These are phyloP conservation scores for Purpureocillium lavendulum DNA, from an alignment of 2,329 filamentous ascomycete species.

Conservation along the genomic window DNA sequence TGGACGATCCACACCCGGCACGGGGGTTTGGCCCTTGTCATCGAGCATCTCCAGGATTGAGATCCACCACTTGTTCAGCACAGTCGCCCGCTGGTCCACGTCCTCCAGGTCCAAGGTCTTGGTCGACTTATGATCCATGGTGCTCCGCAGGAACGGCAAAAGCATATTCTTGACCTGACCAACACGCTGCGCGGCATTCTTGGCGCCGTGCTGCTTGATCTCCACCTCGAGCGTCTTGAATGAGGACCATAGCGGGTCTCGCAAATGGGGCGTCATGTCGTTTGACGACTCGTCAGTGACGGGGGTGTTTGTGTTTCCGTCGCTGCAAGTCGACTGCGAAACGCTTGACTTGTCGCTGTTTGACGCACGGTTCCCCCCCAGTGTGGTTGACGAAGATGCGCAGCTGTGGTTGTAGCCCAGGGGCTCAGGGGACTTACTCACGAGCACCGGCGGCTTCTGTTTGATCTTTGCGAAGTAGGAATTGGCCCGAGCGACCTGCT, in stretches of 20 bases:
- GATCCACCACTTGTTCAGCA: conserved; percentile 88
- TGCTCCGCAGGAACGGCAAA: conserved; percentile 67
- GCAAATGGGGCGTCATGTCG: conserved; percentile 32
- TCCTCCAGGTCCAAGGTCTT: conserved; percentile 64
- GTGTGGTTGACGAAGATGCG: conserved; percentile 37
- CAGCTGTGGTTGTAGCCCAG: conserved; percentile 33
- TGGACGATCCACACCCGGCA: conserved; percentile 77
- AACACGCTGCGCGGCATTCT: conserved; percentile 65
- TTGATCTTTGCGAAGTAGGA: conserved; percentile 43
- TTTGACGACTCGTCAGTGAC: conserved; percentile 36
- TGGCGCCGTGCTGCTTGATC: conserved; percentile 54
- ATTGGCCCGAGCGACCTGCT: conserved; percentile 33
- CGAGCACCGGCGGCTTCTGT: conserved; percentile 34
- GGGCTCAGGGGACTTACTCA: conserved; percentile 28
- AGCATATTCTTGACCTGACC: conserved; percentile 64
- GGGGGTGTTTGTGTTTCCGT: conserved; percentile 26
- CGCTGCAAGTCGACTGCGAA: conserved; percentile 29
- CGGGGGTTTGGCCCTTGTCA: conserved; percentile 56
- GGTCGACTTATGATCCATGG: conserved; percentile 60
- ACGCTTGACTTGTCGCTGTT: conserved; percentile 25
- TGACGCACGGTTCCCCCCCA: conserved; percentile 32
- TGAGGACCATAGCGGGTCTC: conserved; percentile 46
- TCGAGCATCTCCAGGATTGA: conserved; percentile 75
- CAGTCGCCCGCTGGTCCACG: conserved; percentile 68
- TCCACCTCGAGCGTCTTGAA: conserved; percentile 47